Evolutionary conservation across 345 rosid genomes (phyloP), one percentile per base, ranked within the genome.

Genomic region (Erysimum cheiranthoides): DNA sequence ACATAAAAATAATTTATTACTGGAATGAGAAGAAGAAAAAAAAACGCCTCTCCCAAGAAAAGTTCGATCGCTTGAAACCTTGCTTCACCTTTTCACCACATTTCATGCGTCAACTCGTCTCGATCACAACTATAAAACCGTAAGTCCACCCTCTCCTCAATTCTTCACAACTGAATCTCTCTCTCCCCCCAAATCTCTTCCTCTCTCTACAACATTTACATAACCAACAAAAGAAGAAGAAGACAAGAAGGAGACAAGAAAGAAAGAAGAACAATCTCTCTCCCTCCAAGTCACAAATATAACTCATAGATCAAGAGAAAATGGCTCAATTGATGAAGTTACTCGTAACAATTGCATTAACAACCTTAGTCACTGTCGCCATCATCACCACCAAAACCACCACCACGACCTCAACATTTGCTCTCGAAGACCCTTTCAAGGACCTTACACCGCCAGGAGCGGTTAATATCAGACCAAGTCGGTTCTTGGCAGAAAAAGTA

Each of bases 41-140:
- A 17, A 65, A 66, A 71, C 45, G 8, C 42, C 8, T 35, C 63
- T 38, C 73, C 73, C 74, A 71, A 75, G 84, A 79, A 54, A 77
- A 68, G 72, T 67, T 76, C 68, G 68, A 78, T 73, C 64, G 73
- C 85, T 72, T 70, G 70, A 50, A 75, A 40, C 58, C 53, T 56
- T 32, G 46, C 40, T 36, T 57, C n/a, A 73, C 73, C 78, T 66
- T 74, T 86, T 62, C 47, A 62, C 87, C 90, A 56, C 69, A 51
- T 73, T 81, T 82, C 80, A 60, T 77, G 86, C 80, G 92, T 93
- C 98, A 93, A 87, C 87, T 73, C 78, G 52, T 61, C 54, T 62
- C 39, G 50, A 21, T 53, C 68, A 57, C 78, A 72, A 38, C 73
- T 85, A 87, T 86, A 86, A 86, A 86, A 82, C 50, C 81, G 79